Evolutionary conservation across 305 asterid species (phyloP).

Genomic region (Solanum chacoense): DNA sequence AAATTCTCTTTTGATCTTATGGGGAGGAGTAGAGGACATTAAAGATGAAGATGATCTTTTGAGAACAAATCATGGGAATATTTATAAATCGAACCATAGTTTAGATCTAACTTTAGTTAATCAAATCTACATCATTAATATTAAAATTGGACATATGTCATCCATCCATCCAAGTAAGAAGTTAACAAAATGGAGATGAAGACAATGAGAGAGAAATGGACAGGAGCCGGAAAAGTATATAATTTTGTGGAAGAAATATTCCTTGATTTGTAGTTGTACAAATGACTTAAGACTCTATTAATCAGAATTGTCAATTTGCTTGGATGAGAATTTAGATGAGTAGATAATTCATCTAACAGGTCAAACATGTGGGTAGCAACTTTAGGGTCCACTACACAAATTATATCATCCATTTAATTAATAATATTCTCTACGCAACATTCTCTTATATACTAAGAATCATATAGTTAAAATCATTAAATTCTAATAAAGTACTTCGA

Average conservation of each 20-base stretch:
- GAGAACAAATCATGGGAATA: neutral
- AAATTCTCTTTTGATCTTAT: too few relatives aligned
- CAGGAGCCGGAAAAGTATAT: neutral
- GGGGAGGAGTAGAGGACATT: neutral
- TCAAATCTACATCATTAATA: too few relatives aligned
- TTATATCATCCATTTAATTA: neutral
- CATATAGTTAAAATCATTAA: neutral
- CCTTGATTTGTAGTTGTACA: neutral
- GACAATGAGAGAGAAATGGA: neutral
- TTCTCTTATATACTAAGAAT: neutral
- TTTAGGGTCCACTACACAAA: conserved; percentile 23
- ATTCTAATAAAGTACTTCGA: neutral
- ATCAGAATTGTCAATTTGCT: conserved; percentile 15
- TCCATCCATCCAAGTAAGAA: neutral
- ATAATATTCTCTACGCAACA: neutral
- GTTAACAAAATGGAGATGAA: neutral
- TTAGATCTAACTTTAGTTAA: neutral
- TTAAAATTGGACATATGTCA: neutral
- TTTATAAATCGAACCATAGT: neutral
- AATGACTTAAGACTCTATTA: neutral
- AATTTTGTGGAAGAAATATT: neutral
- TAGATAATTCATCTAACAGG: conserved; percentile 22
- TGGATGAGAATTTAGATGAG: conserved; percentile 67
- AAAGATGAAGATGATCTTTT: too few relatives aligned
- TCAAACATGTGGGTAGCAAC: conserved; percentile 18